Conservation (phyloP, 768 basidiomycete genomes). For the Glaciozyma martinii region DNA sequence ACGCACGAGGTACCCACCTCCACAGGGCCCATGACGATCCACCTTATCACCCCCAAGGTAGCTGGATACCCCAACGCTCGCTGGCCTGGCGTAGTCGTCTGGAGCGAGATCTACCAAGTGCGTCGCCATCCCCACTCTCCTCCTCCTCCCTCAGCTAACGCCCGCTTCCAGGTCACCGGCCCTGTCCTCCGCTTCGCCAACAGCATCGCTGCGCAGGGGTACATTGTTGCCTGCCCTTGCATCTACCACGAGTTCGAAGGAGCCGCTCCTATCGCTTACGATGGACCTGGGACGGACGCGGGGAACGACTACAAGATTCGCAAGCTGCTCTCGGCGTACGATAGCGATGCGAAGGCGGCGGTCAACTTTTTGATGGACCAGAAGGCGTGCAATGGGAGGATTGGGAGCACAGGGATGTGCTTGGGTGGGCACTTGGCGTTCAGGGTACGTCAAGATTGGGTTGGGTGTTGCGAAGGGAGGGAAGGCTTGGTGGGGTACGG, state of each 20-base stretch:
- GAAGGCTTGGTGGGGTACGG: too few species aligned
- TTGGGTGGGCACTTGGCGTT: constrained; percentile 57
- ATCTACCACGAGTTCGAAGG: constrained; percentile 84
- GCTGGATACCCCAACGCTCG: constrained; percentile 41
- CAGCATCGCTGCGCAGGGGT: constrained; percentile 35
- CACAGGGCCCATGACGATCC: constrained; percentile 40
- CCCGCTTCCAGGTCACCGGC: constrained; percentile 15
- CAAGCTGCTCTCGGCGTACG: constrained; percentile 76
- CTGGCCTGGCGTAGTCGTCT: constrained; percentile 40
- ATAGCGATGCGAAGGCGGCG: constrained; percentile 76
- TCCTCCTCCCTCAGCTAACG: neutral
- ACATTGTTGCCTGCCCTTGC: constrained; percentile 39
- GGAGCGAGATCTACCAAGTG: constrained; percentile 31
- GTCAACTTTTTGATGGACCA: constrained; percentile 65
- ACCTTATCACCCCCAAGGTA: constrained; percentile 38
- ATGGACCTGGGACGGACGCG: constrained; percentile 70
- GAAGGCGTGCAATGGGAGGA: constrained; percentile 80
- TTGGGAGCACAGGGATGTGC: constrained; percentile 88
- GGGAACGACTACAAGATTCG: constrained; percentile 95
- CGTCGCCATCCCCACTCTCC: neutral
- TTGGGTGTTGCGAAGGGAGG: too few species aligned
- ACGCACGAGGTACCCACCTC: constrained; percentile 38
- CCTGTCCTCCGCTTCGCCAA: constrained; percentile 35
- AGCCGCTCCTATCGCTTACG: constrained; percentile 79
- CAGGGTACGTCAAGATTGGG: constrained; percentile 43